Evolutionary conservation across 805 yeast species (phyloP), one percentile per base, ranked within the genome.

Genomic region (Kazachstania africana): DNA sequence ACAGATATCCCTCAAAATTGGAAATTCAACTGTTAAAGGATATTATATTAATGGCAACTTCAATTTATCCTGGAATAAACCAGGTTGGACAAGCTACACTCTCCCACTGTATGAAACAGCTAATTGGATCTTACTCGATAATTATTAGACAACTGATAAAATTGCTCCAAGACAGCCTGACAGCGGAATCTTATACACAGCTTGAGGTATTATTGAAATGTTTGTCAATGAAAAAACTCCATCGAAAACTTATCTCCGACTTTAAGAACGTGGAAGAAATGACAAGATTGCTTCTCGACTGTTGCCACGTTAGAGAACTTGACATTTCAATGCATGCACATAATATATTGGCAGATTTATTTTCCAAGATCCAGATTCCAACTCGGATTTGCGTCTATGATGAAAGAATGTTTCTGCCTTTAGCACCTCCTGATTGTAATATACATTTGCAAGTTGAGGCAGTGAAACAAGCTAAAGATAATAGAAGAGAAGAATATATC

Each of bases 51-150:
- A 50, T 80, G 15, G 65, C 87, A 0, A 66, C 79, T 6, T 81
- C 95, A 0, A 63, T 77, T 1, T 88, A 82, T 47, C 60, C 76
- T 0, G 74, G 74, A 3, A 70, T 81, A n/a, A 68, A 84, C 1
- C 60, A 65, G 8, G 69, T 77, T 14, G 93, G 95, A 0, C 83
- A 79, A 33, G 53, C 68, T 0, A 69, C 79, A 2, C 55, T 91
- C 34, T 66, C 72, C 2, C 75, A 78, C 18, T 72, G 81, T 1
- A 70, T 81, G 66, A 78, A 74, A 43, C 72, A 79, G 35, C 59
- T 88, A 4, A 65, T 75, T 40, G 81, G 82, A 0, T 68, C 84
- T 0, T 75, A 79, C 37, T 63, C 68, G 13, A 49, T 66, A 2
- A 67, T 83, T 23, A 57, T 81, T 2, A 42, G 28, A 15, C 37